Base-by-base conservation (phyloP, 306 rosid genomes). In the Sicyos edulis region DNA sequence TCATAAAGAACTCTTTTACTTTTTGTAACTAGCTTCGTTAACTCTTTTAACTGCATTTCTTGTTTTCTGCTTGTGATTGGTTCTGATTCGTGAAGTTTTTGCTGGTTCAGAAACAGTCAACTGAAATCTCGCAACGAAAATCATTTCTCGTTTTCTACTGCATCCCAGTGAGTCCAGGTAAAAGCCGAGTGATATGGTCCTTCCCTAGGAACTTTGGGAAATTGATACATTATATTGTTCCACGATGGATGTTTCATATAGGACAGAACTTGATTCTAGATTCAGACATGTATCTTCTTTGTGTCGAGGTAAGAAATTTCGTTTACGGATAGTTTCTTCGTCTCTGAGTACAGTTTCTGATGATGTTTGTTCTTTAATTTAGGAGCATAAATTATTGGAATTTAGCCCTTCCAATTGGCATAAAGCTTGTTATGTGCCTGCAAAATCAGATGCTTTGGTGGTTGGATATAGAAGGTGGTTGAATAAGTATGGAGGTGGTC, bases 391-490 rank as follows among this genome's bases (percentile, higher is more conserved):
- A 81, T 76, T 90, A 72, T 72, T 45, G 89, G 89, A 88, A 22
- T 74, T 17, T 8, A 95, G 90, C 57, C 71, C 74, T 77, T 54
- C 55, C 26, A 88, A 87, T 77, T 93, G 98, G 98, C 90, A 79
- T 45, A 90, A 79, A 78, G 90, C 89, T 15, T 93, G 98, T 78
- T 93, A 85, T 79, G 86, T 90, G 81, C 98, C 98, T 15, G 86
- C 91, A 62, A 93, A 88, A 59, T 75, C 98, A 29, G 98, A 93
- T 82, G 89, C 92, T 5, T 81, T 84, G 54, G 98, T 90, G 70
- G 74, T 90, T 74, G 95, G 86, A 64, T 90, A 79, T 76, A 86
- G 98, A 81, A 93, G 81, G 67, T 93, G 98, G 98, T 72, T 93
- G 54, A 93, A 81, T 77, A 90, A 82, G 80, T 86, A 90, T 56